Base-by-base conservation (phyloP, 495 filamentous ascomycete genomes). In the Eremomyces bilateralis region DNA sequence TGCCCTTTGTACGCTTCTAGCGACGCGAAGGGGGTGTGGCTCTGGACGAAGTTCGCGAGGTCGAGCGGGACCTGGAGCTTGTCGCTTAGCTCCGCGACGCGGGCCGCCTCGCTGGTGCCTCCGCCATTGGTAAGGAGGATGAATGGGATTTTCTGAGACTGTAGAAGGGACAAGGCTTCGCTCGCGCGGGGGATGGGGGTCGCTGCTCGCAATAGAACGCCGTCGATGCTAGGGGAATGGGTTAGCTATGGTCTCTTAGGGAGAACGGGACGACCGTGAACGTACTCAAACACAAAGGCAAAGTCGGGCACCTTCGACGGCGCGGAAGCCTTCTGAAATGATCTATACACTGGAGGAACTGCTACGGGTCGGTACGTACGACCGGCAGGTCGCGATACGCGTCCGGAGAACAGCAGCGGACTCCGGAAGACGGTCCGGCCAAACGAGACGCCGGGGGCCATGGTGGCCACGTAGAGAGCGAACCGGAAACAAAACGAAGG, bases 51-150 rank as follows among this genome's bases (percentile, higher is more conserved):
- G 49, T 79, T 73, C 17, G 60, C 59, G 2, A 60, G 56, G 28
- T 71, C 62, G 16, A 85, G 51, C 24, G 62, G 54, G 1, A 83
- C 62, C 1, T 62, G 50, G 13, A 76, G 59, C 38, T 66, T 66
- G 29, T 64, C 48, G 47, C 67, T 76, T 29, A 92, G 64, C 36
- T 84, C 70, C 0, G 58, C 57, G 18, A 80, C 73, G 20, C 80
- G 69, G 32, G 74, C 68, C 1, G 55, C 56, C 54, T 92, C 82
- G 36, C 68, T 65, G 46, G 73, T 76, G 34, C 82, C 82, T 30
- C 82, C 82, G 44, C 82, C 82, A 50, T 92, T 92, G 36, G 82
- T 92, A 35, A 92, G 63, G 21, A 92, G 65, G 42, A 90, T 77
- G 56, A 79, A 90, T 8, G 78, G 79, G 32, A 91, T 77, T 4